Conservation (phyloP, 2,329 filamentous ascomycete species). For the Colletotrichum sp. region DNA sequence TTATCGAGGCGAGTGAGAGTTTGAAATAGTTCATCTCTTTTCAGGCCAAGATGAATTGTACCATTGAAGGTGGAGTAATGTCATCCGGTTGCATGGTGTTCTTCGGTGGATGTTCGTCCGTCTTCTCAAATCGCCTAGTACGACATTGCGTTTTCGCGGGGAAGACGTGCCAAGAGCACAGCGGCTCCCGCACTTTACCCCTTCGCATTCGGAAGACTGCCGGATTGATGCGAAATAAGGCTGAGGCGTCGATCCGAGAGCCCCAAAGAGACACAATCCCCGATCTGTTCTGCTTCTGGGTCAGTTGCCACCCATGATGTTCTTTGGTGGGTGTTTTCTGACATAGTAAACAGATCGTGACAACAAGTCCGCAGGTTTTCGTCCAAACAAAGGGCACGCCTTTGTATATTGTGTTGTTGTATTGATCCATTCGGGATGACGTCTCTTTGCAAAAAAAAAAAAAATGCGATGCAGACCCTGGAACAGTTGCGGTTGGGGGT, state of each 20-base stretch:
- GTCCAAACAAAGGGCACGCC: too few species aligned
- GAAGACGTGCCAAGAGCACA: neutral
- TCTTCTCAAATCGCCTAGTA: neutral
- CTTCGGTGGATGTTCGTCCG: constrained; percentile 1
- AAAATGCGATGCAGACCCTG: too few species aligned
- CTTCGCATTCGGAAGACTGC: neutral
- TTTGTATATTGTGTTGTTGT: neutral
- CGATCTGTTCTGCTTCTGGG: neutral
- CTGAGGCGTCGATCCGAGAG: neutral
- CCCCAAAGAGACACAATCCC: neutral
- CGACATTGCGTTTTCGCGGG: neutral
- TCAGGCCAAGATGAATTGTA: neutral
- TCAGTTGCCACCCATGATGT: neutral
- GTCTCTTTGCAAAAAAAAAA: too few species aligned
- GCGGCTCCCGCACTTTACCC: neutral
- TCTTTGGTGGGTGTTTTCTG: neutral
- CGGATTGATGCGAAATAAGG: neutral
- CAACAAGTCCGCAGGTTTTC: too few species aligned
- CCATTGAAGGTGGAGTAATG: neutral
- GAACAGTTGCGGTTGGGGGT: too few species aligned
- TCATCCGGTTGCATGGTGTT: neutral
- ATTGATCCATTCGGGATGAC: too few species aligned
- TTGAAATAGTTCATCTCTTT: neutral
- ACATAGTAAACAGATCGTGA: neutral
- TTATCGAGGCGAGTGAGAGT: too few species aligned